Conservation (phyloP, 148 eudicot species). For the Rhododendron williamsianum region DNA sequence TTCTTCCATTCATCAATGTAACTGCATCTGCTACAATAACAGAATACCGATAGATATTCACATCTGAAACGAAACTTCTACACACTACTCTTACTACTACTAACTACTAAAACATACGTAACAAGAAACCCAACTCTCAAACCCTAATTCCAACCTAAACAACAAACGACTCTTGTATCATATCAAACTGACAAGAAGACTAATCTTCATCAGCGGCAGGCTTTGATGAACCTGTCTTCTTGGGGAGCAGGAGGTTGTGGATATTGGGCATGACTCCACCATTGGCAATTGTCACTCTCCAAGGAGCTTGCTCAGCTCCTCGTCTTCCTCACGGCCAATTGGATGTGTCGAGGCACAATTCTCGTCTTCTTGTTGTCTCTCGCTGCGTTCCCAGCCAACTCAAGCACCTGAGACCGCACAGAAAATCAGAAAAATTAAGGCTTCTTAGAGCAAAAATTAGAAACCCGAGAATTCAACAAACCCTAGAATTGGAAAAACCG, state of each 20-base stretch:
- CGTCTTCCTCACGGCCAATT: conserved; percentile 3
- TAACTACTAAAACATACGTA: background rate
- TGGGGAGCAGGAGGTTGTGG: conserved; percentile 7
- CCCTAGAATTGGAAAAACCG: no score
- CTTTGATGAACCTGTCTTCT: background rate
- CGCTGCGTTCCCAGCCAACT: background rate
- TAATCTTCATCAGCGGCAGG: background rate
- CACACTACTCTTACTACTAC: background rate
- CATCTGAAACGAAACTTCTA: background rate
- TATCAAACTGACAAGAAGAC: background rate
- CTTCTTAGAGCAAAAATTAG: no score
- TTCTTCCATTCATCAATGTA: conserved; percentile 1
- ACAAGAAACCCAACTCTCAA: background rate
- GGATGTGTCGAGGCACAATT: conserved; percentile 9
- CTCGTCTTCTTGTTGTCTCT: conserved; percentile 8
- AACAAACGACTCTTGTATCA: background rate
- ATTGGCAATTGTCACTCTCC: conserved; percentile 4
- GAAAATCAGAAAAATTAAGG: no score
- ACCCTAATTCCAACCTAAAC: background rate
- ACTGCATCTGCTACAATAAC: background rate
- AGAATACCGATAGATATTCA: conserved; percentile 5
- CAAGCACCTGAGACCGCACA: background rate
- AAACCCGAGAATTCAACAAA: no score
- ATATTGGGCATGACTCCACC: conserved; percentile 8
- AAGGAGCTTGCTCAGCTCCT: conserved; percentile 5